Percentiles rank a stretch among this genome's conserved stretches.
phyloP scores from a whole-genome alignment of 306 rosid species.

The Biancaea sappan region DNA sequence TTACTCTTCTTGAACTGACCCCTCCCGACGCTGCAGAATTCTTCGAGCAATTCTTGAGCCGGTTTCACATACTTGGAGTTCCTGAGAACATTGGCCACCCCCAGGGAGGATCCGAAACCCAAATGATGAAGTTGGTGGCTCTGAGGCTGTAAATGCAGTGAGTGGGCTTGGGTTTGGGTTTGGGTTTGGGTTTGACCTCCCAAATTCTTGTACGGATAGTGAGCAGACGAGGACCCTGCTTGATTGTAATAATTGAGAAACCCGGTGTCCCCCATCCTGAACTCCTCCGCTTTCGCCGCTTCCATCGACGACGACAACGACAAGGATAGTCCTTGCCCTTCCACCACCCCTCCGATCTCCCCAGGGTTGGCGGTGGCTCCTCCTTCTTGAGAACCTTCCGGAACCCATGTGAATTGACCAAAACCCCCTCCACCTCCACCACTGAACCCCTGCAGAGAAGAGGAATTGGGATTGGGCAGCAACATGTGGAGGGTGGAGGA shows the following conservation, averaged over 20 bases:
- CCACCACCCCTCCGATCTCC: slow-evolving; percentile 47
- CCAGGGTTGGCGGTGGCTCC: slow-evolving; percentile 35
- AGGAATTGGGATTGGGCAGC: slow-evolving; percentile 66
- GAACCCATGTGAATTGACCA: slow-evolving; percentile 78
- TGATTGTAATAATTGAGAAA: slow-evolving; percentile 49
- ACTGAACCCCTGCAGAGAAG: slow-evolving; percentile 50
- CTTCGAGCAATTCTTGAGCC: slow-evolving; percentile 79
- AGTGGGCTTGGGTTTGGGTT: background rate
- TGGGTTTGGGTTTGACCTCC: slow-evolving; percentile 7
- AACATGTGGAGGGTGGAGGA: slow-evolving; percentile 78
- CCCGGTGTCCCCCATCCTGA: slow-evolving; percentile 54
- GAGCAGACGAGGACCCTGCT: slow-evolving; percentile 37
- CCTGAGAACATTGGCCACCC: slow-evolving; percentile 67
- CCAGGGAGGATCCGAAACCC: slow-evolving; percentile 58
- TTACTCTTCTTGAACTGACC: slow-evolving; percentile 73
- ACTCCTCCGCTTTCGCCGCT: slow-evolving; percentile 73
- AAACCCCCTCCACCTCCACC: slow-evolving; percentile 43
- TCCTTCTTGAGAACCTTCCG: slow-evolving; percentile 42
- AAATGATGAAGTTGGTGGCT: slow-evolving; percentile 47
- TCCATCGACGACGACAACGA: slow-evolving; percentile 66
- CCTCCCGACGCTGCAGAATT: slow-evolving; percentile 86
- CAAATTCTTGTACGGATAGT: slow-evolving; percentile 51
- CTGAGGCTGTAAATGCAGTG: slow-evolving; percentile 56
- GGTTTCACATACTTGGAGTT: slow-evolving; percentile 79
- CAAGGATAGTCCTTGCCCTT: slow-evolving; percentile 75